Evolutionary conservation across 2,329 filamentous ascomycete genomes (phyloP).

Genomic region (Verticillium klebahnii): DNA sequence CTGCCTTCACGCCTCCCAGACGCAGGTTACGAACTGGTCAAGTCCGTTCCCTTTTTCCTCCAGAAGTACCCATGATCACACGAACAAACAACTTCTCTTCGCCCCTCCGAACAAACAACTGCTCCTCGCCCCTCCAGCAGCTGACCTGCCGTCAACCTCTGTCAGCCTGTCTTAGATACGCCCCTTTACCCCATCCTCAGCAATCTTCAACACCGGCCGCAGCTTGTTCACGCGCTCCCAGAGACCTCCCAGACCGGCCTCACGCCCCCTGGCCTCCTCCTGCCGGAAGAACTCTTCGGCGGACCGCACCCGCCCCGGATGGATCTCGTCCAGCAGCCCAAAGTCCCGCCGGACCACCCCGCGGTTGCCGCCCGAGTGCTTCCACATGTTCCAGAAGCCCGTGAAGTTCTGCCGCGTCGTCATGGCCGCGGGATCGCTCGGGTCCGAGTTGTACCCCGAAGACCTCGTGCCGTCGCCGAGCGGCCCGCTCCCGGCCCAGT

Average conservation of each 20-base stretch:
- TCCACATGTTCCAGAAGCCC: slow-evolving; percentile 45
- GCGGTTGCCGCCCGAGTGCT: slow-evolving; percentile 31
- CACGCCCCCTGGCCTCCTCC: slow-evolving; percentile 27
- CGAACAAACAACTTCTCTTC: no score
- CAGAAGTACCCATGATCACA: no score
- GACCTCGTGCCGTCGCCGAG: slow-evolving; percentile 15
- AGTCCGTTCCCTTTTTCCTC: no score
- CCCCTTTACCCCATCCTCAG: background rate
- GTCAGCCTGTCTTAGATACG: background rate
- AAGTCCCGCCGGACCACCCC: slow-evolving; percentile 42
- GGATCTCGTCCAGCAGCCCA: slow-evolving; percentile 44
- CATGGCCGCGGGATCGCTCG: slow-evolving; percentile 25
- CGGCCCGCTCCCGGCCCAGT: slow-evolving; percentile 19
- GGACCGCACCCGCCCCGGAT: slow-evolving; percentile 40
- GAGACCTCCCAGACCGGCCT: slow-evolving; percentile 19
- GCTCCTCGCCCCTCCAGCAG: no score
- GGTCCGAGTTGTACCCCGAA: slow-evolving; percentile 30
- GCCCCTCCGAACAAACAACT: no score
- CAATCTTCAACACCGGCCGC: background rate
- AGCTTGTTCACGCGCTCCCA: slow-evolving; percentile 30
- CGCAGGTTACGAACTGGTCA: no score
- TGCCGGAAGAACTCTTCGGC: slow-evolving; percentile 43
- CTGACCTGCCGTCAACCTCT: no score
- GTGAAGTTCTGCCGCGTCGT: slow-evolving; percentile 37
- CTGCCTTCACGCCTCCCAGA: no score